Evolutionary conservation across 2,329 filamentous ascomycete species (phyloP).

Genomic region (Fusarium temperatum): DNA sequence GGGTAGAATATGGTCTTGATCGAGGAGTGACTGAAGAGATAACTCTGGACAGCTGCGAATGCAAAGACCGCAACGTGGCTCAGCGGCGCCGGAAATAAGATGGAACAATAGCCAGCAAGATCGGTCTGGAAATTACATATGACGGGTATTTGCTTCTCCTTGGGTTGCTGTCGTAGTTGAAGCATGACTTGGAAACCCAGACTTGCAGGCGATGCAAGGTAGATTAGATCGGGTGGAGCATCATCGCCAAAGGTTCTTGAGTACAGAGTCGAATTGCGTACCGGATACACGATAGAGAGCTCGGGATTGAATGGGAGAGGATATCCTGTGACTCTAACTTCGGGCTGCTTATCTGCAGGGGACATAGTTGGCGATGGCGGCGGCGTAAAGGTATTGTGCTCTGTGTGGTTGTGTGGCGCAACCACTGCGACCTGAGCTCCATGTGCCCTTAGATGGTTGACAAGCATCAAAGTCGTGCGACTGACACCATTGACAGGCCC

Average conservation of each 20-base stretch:
- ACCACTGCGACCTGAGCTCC: slow-evolving; percentile 73
- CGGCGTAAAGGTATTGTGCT: slow-evolving; percentile 63
- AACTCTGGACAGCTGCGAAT: slow-evolving; percentile 71
- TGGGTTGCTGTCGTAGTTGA: slow-evolving; percentile 69
- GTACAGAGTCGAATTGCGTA: slow-evolving; percentile 70
- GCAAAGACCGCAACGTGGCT: slow-evolving; percentile 69
- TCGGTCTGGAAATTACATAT: slow-evolving; percentile 79
- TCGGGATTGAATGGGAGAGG: slow-evolving; percentile 77
- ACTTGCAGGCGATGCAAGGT: slow-evolving; percentile 74
- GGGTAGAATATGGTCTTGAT: slow-evolving; percentile 76
- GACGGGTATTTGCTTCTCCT: slow-evolving; percentile 64
- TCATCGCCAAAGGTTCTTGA: slow-evolving; percentile 64
- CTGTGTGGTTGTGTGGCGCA: slow-evolving; percentile 67
- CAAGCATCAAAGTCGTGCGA: slow-evolving; percentile 73
- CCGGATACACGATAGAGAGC: slow-evolving; percentile 74
- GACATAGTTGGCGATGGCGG: slow-evolving; percentile 47
- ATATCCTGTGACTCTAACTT: slow-evolving; percentile 70
- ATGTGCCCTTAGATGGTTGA: slow-evolving; percentile 71
- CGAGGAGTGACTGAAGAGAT: slow-evolving; percentile 68
- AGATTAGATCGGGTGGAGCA: slow-evolving; percentile 69
- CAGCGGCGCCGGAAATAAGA: slow-evolving; percentile 72
- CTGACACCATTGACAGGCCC: slow-evolving; percentile 79
- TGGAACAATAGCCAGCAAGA: slow-evolving; percentile 73
- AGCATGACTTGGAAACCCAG: slow-evolving; percentile 76
- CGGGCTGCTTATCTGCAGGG: slow-evolving; percentile 50